Percentiles rank a stretch among this genome's conserved stretches.
phyloP scores from a whole-genome alignment of 805 yeast species.

The Pichia membranifaciens region DNA sequence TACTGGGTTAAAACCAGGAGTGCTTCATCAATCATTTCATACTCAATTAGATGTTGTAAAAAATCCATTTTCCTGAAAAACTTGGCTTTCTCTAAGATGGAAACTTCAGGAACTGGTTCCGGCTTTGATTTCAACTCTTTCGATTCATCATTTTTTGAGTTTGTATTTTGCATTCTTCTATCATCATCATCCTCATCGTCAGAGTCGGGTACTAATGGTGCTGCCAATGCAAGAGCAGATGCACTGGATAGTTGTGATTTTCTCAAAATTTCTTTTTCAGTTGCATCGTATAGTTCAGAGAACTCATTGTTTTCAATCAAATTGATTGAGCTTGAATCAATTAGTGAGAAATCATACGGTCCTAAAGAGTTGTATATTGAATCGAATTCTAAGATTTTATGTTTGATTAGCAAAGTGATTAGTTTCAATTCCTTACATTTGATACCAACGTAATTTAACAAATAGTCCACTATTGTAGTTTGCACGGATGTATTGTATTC shows the following conservation, averaged over 20 bases:
- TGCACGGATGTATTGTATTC: conserved; percentile 19
- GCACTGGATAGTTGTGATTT: conserved; percentile 58
- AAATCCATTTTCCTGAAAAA: conserved; percentile 38
- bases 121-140: background rate
- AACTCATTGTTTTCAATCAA: conserved; percentile 29
- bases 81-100: conserved; percentile 15
- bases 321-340: conserved; percentile 16
- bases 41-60: conserved; percentile 46
- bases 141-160: background rate
- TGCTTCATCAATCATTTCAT: conserved; percentile 60
- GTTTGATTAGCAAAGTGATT: conserved; percentile 54
- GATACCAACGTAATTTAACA: conserved; percentile 19
- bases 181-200: conserved; percentile 36
- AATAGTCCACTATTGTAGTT: conserved; percentile 19
- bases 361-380: conserved; percentile 50
- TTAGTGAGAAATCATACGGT: conserved; percentile 35
- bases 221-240: conserved; percentile 82
- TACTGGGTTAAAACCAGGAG: conserved; percentile 50
- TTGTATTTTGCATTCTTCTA: no score
- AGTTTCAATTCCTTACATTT: conserved; percentile 25
- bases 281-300: conserved; percentile 36
- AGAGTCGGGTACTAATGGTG: conserved; percentile 68
- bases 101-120: conserved; percentile 6
- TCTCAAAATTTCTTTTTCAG: conserved; percentile 45
- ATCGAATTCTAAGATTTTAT: conserved; percentile 60